phyloP scores from a whole-genome alignment of 345 rosid genomes.

The Populus ilicifolia region DNA sequence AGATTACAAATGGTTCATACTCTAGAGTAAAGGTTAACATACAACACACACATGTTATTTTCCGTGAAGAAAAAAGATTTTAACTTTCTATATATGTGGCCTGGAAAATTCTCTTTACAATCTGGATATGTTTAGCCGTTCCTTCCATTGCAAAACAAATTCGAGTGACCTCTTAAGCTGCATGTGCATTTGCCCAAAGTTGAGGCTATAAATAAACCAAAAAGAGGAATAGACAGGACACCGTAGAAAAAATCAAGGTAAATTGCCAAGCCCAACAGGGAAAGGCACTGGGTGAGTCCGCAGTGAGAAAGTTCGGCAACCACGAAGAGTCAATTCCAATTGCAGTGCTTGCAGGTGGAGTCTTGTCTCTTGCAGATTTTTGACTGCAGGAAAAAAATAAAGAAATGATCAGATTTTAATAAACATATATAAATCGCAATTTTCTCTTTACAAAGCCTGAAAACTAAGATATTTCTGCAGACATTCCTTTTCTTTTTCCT shows the following conservation, averaged over 20 bases:
- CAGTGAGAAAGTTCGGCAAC: slow-evolving; percentile 42
- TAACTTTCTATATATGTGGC: slow-evolving; percentile 16
- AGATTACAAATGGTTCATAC: slow-evolving; percentile 9
- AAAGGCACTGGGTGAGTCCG: slow-evolving; percentile 29
- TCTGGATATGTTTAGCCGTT: slow-evolving; percentile 8
- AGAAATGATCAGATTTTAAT: background rate
- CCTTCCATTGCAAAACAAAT: slow-evolving; percentile 1
- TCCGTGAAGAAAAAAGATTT: background rate
- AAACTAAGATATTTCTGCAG: background rate
- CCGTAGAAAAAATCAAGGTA: slow-evolving; percentile 11
- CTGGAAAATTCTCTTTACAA: slow-evolving; percentile 31
- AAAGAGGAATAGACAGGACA: slow-evolving; percentile 14
- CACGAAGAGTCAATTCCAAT: slow-evolving; percentile 28
- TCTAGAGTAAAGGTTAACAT: background rate
- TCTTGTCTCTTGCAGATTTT: slow-evolving; percentile 46
- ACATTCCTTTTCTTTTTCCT: background rate
- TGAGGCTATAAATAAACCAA: slow-evolving; percentile 5
- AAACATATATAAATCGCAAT: background rate
- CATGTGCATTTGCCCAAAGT: background rate
- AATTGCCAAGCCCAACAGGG: slow-evolving; percentile 15
- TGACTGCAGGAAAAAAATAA: slow-evolving; percentile 31
- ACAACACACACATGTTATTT: background rate
- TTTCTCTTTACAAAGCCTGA: background rate
- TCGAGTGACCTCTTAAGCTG: background rate
- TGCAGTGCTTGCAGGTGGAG: slow-evolving; percentile 14